These are phyloP conservation scores for Aspergillus hancockii DNA, from an alignment of 495 filamentous ascomycete genomes.

Conservation along the genomic window DNA sequence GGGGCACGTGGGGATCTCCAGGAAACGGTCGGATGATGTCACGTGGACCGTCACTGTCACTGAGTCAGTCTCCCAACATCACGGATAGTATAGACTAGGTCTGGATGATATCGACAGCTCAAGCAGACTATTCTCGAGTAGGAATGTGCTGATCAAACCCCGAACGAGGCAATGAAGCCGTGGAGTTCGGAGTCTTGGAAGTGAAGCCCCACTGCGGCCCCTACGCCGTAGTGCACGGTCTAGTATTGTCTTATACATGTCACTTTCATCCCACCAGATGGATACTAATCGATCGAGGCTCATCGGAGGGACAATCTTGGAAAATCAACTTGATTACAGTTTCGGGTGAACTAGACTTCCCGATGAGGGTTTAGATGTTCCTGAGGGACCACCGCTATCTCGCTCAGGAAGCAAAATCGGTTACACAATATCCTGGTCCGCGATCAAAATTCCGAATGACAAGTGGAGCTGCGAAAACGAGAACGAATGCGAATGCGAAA, in stretches of 20 bases:
- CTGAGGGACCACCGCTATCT: neutral
- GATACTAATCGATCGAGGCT: neutral
- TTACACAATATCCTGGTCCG: neutral
- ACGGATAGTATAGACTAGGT: too few relatives aligned
- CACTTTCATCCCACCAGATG: neutral
- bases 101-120: too few relatives aligned
- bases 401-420: slow-evolving; percentile 3
- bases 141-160: neutral
- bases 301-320: neutral
- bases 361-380: neutral
- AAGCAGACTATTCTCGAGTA: neutral
- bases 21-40: neutral
- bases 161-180: slow-evolving; percentile 7
- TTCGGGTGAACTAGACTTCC: too few relatives aligned
- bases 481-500: slow-evolving; percentile 23
- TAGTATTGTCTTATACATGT: too few relatives aligned
- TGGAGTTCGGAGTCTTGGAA: neutral
- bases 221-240: neutral
- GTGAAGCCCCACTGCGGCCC: slow-evolving; percentile 7
- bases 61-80: neutral
- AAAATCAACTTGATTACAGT: neutral
- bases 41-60: neutral
- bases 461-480: slow-evolving; percentile 28
- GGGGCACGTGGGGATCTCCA: neutral
- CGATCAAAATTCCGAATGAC: neutral